Base-by-base conservation (phyloP, 2,329 filamentous ascomycete genomes). In the Colletotrichum tanaceti region DNA sequence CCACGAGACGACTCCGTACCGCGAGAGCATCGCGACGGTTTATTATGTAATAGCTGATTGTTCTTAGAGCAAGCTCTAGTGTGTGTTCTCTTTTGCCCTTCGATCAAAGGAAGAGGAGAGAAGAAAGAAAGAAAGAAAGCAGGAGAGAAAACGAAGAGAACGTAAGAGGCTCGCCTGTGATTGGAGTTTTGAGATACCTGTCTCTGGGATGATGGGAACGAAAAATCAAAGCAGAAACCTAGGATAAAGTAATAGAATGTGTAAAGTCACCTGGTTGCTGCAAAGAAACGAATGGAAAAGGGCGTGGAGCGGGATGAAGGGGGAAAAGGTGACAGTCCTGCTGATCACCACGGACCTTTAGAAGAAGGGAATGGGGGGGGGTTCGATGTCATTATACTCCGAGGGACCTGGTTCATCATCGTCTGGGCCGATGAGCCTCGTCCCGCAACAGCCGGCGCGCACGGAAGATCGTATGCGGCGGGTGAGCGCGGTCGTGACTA, bases 81-180 rank as follows among this genome's bases (percentile, higher is more conserved):
- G 16, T 18, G 1, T n/a, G 9, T 20, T 59, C 1, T 9, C 5
- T 28, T 7, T 28, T 2, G 44, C 22, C 32, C 16, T 6, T 38
- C 28, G 20, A 39, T 46, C 16, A 6, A 58, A 52, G 22, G 35
- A 52, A 69, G 52, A 18, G 7, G 43, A 46, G n/a, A 24, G 52
- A n/a, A n/a, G n/a, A n/a, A n/a, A n/a, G n/a, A n/a, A n/a, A n/a
- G 62, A 60, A 6, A 52, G 28, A 53, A 53, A 9, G 24, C 46
- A 62, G 44, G 46, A 35, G 47, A 67, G 52, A 22, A 32, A 67
- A 66, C 58, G 62, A 67, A 67, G 28, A 28, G 66, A 69, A 58
- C 47, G 66, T 61, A 58, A 38, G 69, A 70, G 61, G 66, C 68
- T 68, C 65, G 68, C 63, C 68, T 71, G 66, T 66, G n/a, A 60